Conservation (phyloP, 2,329 filamentous ascomycete species). For the Lanzia echinophila region DNA sequence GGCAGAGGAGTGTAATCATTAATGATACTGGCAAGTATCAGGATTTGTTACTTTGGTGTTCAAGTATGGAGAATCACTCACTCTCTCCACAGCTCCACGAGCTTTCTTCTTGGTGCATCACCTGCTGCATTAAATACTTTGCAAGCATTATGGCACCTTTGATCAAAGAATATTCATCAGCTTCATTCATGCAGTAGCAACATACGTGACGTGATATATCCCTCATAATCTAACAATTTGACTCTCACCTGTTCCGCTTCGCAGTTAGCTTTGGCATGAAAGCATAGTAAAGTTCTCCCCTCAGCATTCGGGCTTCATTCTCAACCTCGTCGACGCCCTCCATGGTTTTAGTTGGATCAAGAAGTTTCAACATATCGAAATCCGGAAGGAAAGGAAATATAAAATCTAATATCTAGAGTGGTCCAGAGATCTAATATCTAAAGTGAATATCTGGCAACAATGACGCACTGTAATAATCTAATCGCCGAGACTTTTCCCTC, state of each 20-base stretch:
- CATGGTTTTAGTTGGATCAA: slow-evolving; percentile 8
- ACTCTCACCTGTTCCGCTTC: slow-evolving; percentile 44
- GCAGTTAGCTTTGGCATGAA: slow-evolving; percentile 63
- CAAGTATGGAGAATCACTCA: slow-evolving; percentile 36
- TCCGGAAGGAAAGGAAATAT: slow-evolving; percentile 1
- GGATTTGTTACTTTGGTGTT: slow-evolving; percentile 1
- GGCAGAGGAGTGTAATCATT: slow-evolving; percentile 59
- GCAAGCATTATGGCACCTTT: slow-evolving; percentile 46
- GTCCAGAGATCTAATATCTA: too few species aligned
- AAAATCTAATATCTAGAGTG: too few species aligned
- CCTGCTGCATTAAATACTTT: slow-evolving; percentile 57
- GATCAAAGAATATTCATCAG: neutral
- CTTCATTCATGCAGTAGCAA: neutral
- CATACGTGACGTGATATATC: too few species aligned
- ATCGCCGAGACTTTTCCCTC: too few species aligned
- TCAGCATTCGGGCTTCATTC: slow-evolving; percentile 50
- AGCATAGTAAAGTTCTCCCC: slow-evolving; percentile 66
- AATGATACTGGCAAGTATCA: slow-evolving; percentile 35
- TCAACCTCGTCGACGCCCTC: slow-evolving; percentile 36
- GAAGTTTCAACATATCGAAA: neutral
- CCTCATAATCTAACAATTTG: too few species aligned
- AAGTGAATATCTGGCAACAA: too few species aligned
- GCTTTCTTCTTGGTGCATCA: slow-evolving; percentile 51
- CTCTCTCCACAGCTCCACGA: slow-evolving; percentile 66
- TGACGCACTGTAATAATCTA: too few species aligned